These are phyloP conservation scores for Paracamarosporium sp. DNA, from an alignment of 2,329 filamentous ascomycete genomes.

Conservation along the genomic window DNA sequence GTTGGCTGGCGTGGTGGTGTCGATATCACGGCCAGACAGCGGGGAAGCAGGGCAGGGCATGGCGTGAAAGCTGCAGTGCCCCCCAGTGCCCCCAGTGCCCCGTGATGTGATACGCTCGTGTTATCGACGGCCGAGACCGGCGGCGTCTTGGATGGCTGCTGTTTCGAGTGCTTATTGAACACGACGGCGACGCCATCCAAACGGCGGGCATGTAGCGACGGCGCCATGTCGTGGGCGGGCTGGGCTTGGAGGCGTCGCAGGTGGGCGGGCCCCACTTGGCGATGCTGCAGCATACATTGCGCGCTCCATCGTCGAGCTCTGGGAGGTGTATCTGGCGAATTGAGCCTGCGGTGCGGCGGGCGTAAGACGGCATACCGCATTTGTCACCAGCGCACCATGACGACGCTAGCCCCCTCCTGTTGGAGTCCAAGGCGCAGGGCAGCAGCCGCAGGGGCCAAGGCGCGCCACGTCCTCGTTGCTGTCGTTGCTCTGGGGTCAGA, in stretches of 20 bases:
- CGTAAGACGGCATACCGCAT: conserved; percentile 12
- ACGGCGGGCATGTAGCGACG: conserved; percentile 32
- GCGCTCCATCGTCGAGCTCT: conserved; percentile 22
- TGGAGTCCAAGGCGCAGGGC: conserved; percentile 36
- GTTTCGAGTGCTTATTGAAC: conserved; percentile 25
- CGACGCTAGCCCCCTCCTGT: conserved; percentile 29
- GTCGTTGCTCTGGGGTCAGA: conserved; percentile 39
- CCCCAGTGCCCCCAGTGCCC: conserved; percentile 27
- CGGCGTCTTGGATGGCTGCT: conserved; percentile 28
- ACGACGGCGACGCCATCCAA: conserved; percentile 37
- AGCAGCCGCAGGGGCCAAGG: conserved; percentile 33
- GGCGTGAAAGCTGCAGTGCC: conserved; percentile 30
- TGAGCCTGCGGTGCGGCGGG: neutral
- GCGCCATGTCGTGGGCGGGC: conserved; percentile 30
- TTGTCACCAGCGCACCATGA: conserved; percentile 18
- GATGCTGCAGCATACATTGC: conserved; percentile 25
- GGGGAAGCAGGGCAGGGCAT: conserved; percentile 31
- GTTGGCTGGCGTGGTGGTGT: conserved; percentile 36
- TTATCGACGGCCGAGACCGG: conserved; percentile 26
- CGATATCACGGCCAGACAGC: conserved; percentile 32
- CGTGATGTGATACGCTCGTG: conserved; percentile 27
- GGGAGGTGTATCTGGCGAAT: too few relatives aligned
- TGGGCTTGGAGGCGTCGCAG: conserved; percentile 27
- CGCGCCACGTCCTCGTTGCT: conserved; percentile 17
- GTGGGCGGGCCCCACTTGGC: conserved; percentile 36